These are phyloP conservation scores for Phaeolepiota aurea DNA, from an alignment of 768 basidiomycete genomes.

Conservation along the genomic window DNA sequence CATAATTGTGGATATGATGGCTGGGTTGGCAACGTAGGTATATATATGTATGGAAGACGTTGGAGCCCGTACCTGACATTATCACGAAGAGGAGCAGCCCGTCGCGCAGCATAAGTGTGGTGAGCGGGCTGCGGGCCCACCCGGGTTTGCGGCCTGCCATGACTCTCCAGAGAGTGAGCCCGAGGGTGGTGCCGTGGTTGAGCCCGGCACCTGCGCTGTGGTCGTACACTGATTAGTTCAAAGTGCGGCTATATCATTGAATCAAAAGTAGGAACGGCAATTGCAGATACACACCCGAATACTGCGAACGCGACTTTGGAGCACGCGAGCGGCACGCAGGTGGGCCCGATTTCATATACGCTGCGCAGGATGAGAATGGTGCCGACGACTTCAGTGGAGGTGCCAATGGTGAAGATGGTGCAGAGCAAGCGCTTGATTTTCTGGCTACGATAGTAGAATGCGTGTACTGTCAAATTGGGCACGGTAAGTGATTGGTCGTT, in stretches of 20 bases:
- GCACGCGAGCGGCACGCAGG: conserved; percentile 1
- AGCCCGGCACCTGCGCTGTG: background rate
- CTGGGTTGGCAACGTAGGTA: conserved; percentile 2
- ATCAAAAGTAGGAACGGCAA: too few relatives aligned
- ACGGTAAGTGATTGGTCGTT: too few relatives aligned
- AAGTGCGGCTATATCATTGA: background rate
- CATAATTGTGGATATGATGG: conserved; percentile 6
- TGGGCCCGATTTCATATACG: background rate
- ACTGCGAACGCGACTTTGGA: background rate
- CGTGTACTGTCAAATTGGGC: too few relatives aligned
- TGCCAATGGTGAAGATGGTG: conserved; percentile 3
- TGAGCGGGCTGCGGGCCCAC: conserved; percentile 7
- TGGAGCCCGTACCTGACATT: conserved; percentile 2
- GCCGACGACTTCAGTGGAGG: conserved; percentile 8
- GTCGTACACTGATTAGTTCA: background rate
- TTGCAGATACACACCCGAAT: conserved; percentile 5
- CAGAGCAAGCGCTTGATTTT: conserved; percentile 6
- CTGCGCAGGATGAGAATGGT: conserved; percentile 4
- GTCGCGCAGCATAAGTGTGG: conserved; percentile 5
- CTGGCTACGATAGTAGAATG: conserved; percentile 11
- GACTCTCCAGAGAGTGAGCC: conserved; percentile 2
- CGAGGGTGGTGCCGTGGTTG: conserved; percentile 1
- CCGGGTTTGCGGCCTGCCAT: conserved; percentile 1
- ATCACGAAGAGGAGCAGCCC: conserved; percentile 5
- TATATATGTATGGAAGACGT: background rate